phyloP scores from a whole-genome alignment of 1,139 yeast species.

The Yamadazyma diddensiae region DNA sequence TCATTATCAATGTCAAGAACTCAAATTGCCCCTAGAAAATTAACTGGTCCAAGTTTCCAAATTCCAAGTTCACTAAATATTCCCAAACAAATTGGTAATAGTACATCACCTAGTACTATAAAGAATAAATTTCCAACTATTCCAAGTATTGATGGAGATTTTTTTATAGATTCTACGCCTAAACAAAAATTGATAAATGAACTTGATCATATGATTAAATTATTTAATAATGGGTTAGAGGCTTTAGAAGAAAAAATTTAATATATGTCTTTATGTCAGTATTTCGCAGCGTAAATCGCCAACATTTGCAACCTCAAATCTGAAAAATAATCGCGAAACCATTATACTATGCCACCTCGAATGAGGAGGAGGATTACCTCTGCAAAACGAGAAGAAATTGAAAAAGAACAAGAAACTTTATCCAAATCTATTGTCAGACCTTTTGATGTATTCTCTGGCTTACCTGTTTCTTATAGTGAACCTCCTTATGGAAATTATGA shows the following conservation, averaged over 20 bases:
- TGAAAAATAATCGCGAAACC: neutral
- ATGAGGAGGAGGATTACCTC: constrained; percentile 46
- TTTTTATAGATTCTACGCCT: constrained; percentile 38
- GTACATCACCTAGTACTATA: constrained; percentile 8
- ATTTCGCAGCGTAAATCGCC: no score
- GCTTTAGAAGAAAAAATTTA: constrained; percentile 29
- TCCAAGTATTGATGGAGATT: constrained; percentile 37
- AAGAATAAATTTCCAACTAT: constrained; percentile 32
- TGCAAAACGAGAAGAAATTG: constrained; percentile 48
- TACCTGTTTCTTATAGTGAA: constrained; percentile 65
- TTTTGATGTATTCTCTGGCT: constrained; percentile 60
- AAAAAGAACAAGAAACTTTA: constrained; percentile 42
- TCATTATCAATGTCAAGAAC: constrained; percentile 12
- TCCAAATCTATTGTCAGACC: constrained; percentile 54
- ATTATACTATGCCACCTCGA: constrained; percentile 40
- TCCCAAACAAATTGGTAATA: constrained; percentile 13
- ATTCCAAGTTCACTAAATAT: constrained; percentile 14
- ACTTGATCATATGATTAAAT: constrained; percentile 37
- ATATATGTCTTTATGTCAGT: neutral
- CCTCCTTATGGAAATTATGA: constrained; percentile 57
- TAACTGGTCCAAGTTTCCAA: constrained; percentile 10
- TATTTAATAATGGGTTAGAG: constrained; percentile 42
- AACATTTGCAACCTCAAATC: constrained; percentile 1
- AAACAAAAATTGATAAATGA: constrained; percentile 35
- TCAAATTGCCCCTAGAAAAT: constrained; percentile 12